Evolutionary conservation across 306 rosid species (phyloP), one percentile per base, ranked within the genome.

Genomic region (Fragaria iinumae): DNA sequence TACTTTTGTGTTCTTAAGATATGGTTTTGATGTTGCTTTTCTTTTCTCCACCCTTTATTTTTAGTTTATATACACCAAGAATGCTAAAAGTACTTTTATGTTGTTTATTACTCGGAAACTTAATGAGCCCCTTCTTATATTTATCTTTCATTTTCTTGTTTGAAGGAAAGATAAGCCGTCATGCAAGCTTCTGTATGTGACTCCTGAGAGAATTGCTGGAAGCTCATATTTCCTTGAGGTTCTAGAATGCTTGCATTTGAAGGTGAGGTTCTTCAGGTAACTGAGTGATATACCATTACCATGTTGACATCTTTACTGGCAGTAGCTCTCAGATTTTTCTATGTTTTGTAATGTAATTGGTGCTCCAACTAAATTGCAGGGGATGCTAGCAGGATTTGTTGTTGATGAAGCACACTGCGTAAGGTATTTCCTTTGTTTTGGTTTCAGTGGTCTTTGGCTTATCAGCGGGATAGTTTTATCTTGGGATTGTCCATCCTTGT

Each of bases 371-470:
- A 72, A 80, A 82, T 90, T 50, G 65, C 96, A 95, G 98, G 90
- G 93, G 68, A 96, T 82, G 77, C 87, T 95, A 50, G 91, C 97
- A 49, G 93, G 92, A 75, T 95, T 92, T 88, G 88, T 95, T 80
- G 90, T 95, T 78, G 98, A 92, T 67, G 97, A 95, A 87, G 97
- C 98, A 17, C 98, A 95, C 79, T 95, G 98, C 72, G 98, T 95
- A 53, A 95, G 98, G 98, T 92, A 89, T 74, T 79, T 38, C 55
- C 45, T 67, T 45, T 80, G 77, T 77, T 80, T 79, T 79, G 72
- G 76, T 56, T 6, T 76, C 76, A 80, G 47, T 57, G 72, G 48
- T 79, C n/a, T 71, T n/a, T 71, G 56, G 27, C 60, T 47, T 79
- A 36, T 39, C 43, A 8, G 36, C 41, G 20, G 60, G 43, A 32